A percentile compares a stretch with the other conserved stretches of the same genome.
Conservation (phyloP, 2,329 filamentous ascomycete genomes). For the Phaeosphaeria sp. region DNA sequence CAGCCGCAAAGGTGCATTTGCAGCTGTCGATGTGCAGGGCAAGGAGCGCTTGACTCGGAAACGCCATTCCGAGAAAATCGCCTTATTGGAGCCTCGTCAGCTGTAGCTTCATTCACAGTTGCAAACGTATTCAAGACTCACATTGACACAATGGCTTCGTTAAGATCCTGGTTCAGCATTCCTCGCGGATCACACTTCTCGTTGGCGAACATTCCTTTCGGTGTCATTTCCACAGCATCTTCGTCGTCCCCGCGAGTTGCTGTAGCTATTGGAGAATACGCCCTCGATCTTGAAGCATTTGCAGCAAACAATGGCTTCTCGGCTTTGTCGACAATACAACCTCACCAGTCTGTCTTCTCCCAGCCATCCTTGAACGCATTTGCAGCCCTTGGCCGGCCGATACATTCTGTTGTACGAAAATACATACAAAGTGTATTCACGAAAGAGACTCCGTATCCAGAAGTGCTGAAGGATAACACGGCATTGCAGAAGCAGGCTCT, state of each 20-base stretch:
- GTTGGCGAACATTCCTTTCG: conserved; percentile 82
- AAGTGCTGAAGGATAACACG: conserved; percentile 68
- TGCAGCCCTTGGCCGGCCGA: conserved; percentile 71
- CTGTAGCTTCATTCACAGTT: neutral
- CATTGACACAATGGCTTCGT: conserved; percentile 36
- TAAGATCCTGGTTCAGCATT: conserved; percentile 65
- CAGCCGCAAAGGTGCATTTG: neutral
- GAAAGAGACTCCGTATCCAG: conserved; percentile 64
- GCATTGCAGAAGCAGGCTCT: conserved; percentile 65
- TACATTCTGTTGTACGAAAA: conserved; percentile 72
- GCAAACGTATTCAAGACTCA: neutral
- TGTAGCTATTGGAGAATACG: conserved; percentile 75
- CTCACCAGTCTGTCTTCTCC: conserved; percentile 67
- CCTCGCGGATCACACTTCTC: conserved; percentile 72
- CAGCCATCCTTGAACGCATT: conserved; percentile 75
- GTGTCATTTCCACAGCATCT: conserved; percentile 73
- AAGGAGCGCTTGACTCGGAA: conserved; percentile 13
- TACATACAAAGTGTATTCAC: conserved; percentile 73
- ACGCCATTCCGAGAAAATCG: conserved; percentile 13
- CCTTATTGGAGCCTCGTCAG: neutral
- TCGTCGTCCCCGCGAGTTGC: conserved; percentile 68
- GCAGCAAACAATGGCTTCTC: conserved; percentile 66
- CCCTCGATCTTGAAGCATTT: conserved; percentile 72
- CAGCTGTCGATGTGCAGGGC: neutral
- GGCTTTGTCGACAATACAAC: conserved; percentile 62